Percentiles rank a stretch among this genome's conserved stretches.
These are phyloP conservation scores for Tricholoma saponaceum DNA, from an alignment of 768 basidiomycete species.

Conservation along the genomic window DNA sequence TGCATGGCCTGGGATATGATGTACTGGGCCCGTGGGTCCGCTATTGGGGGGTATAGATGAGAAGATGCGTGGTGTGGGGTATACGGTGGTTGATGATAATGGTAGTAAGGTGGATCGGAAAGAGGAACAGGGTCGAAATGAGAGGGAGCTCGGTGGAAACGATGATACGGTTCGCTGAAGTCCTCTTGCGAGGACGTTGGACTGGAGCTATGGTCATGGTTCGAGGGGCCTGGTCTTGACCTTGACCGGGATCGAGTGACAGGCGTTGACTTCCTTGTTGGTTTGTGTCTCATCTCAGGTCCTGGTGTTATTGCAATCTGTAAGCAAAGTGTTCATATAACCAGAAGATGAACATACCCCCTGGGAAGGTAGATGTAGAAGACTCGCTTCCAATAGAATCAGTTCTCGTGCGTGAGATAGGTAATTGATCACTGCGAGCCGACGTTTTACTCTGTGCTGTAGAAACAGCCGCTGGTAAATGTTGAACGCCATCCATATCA, in stretches of 20 bases:
- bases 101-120: conserved; percentile 16
- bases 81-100: conserved; percentile 13
- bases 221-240: background rate
- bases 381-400: conserved; percentile 6
- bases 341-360: conserved; percentile 3
- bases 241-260: conserved; percentile 3
- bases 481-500: background rate
- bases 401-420: background rate
- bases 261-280: conserved; percentile 3
- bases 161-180: background rate
- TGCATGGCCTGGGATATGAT: conserved; percentile 42
- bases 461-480: background rate
- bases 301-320: conserved; percentile 1
- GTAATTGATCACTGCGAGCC: background rate
- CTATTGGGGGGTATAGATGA: conserved; percentile 27
- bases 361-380: background rate
- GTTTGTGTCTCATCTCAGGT: background rate
- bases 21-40: conserved; percentile 36
- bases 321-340: background rate
- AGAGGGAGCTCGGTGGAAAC: conserved; percentile 12
- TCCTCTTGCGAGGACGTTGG: conserved; percentile 7
- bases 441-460: background rate
- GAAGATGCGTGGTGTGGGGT: conserved; percentile 17
- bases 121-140: conserved; percentile 12
- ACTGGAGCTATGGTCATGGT: conserved; percentile 4